Conservation (phyloP, 129 eudicot genomes). For the Flaveria ramosissima region DNA sequence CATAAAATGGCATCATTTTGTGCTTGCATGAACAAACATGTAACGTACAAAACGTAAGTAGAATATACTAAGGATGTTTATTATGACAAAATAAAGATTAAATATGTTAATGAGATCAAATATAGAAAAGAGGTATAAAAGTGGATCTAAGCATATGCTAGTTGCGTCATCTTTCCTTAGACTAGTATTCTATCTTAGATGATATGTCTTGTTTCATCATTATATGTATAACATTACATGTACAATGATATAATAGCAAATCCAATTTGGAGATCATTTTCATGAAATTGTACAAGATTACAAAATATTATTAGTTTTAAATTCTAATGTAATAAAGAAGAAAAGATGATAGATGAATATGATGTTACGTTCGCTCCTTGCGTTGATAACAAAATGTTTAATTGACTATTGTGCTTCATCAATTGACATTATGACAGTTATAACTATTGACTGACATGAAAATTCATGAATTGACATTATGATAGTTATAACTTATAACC, state of each 20-base stretch:
- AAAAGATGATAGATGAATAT: not conserved
- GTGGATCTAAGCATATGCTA: conserved; percentile 3
- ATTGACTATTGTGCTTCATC: too few species aligned
- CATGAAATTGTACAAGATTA: not conserved
- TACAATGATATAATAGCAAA: not conserved
- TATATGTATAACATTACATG: not conserved
- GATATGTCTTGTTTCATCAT: not conserved
- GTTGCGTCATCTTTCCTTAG: not conserved
- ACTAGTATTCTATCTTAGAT: not conserved
- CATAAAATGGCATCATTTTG: not conserved
- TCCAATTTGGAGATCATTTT: not conserved
- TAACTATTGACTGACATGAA: too few species aligned
- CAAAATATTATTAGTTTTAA: not conserved
- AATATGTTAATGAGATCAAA: not conserved
- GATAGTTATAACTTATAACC: too few species aligned
- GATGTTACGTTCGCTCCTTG: too few species aligned
- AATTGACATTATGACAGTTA: too few species aligned
- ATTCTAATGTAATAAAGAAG: not conserved
- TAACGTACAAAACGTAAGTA: not conserved
- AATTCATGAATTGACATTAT: too few species aligned
- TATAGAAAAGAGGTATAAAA: not conserved
- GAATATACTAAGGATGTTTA: not conserved
- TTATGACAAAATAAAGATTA: not conserved
- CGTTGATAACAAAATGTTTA: too few species aligned
- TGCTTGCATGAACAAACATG: not conserved